Conservation (phyloP, 768 basidiomycete species). For the Serendipita indica region DNA sequence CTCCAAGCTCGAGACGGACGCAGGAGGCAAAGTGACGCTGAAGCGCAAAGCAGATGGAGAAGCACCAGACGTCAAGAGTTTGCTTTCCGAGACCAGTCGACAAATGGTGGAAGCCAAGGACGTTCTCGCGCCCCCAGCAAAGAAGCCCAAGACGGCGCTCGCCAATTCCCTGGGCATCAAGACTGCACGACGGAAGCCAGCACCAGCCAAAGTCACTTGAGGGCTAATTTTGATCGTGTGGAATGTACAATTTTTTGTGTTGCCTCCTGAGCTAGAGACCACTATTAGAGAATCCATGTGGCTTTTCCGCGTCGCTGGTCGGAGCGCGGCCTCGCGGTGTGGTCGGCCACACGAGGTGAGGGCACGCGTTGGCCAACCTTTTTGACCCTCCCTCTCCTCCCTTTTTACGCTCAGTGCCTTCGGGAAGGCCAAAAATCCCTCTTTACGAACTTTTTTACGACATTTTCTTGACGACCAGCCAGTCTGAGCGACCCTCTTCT, state of each 20-base stretch:
- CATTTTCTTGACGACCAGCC: slow-evolving; percentile 7
- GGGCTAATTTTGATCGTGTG: background rate
- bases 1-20: slow-evolving; percentile 37
- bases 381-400: background rate
- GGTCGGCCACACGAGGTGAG: background rate
- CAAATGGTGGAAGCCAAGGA: slow-evolving; percentile 39
- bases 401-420: background rate
- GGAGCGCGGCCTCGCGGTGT: background rate
- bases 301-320: too few species aligned
- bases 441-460: slow-evolving; percentile 2
- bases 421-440: background rate
- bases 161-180: slow-evolving; percentile 65
- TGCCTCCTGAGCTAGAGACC: background rate
- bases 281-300: too few species aligned
- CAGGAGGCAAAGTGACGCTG: slow-evolving; percentile 37
- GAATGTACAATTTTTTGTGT: background rate
- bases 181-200: slow-evolving; percentile 35
- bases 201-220: background rate
- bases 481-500: background rate
- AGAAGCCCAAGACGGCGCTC: slow-evolving; percentile 40
- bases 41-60: slow-evolving; percentile 75
- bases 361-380: background rate
- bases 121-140: slow-evolving; percentile 24
- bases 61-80: slow-evolving; percentile 54
- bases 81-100: slow-evolving; percentile 51